These are phyloP conservation scores for Metschnikowia koreensis DNA, from an alignment of 805 yeast genomes.

Conservation along the genomic window DNA sequence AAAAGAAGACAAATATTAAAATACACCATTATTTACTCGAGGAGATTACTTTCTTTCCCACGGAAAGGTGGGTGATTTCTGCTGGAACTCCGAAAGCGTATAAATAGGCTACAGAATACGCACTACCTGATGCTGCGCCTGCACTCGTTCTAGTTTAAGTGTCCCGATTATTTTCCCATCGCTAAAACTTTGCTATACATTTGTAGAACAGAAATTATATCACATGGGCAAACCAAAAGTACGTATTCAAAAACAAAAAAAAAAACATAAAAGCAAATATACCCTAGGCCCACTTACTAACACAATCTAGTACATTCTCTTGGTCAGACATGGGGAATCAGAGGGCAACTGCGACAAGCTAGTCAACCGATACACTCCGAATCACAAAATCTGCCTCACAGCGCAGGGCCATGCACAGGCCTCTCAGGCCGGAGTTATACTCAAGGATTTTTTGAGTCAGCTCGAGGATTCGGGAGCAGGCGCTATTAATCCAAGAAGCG, in stretches of 20 bases:
- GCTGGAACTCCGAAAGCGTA: neutral
- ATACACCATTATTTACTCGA: too few species aligned
- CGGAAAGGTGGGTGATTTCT: neutral
- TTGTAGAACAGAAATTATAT: neutral
- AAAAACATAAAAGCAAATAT: neutral
- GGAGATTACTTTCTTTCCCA: too few species aligned
- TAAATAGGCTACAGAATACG: slow-evolving; percentile 1
- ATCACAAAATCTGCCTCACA: slow-evolving; percentile 77
- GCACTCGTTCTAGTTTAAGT: neutral
- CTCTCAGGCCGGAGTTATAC: slow-evolving; percentile 53
- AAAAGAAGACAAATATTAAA: too few species aligned
- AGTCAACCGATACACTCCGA: slow-evolving; percentile 74
- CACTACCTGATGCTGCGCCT: slow-evolving; percentile 4
- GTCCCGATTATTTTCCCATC: neutral
- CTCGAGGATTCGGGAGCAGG: slow-evolving; percentile 21
- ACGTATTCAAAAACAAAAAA: slow-evolving; percentile 15
- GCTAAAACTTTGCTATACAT: neutral
- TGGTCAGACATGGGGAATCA: slow-evolving; percentile 90
- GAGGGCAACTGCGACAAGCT: slow-evolving; percentile 86
- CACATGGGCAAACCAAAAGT: slow-evolving; percentile 35
- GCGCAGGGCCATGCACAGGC: slow-evolving; percentile 68
- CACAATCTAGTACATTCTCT: slow-evolving; percentile 55
- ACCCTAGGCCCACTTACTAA: slow-evolving; percentile 4
- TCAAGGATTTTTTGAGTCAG: slow-evolving; percentile 37
- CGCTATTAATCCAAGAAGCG: slow-evolving; percentile 28